Conservation (phyloP, 257 asterid genomes). For the Rubia yunnanensis region DNA sequence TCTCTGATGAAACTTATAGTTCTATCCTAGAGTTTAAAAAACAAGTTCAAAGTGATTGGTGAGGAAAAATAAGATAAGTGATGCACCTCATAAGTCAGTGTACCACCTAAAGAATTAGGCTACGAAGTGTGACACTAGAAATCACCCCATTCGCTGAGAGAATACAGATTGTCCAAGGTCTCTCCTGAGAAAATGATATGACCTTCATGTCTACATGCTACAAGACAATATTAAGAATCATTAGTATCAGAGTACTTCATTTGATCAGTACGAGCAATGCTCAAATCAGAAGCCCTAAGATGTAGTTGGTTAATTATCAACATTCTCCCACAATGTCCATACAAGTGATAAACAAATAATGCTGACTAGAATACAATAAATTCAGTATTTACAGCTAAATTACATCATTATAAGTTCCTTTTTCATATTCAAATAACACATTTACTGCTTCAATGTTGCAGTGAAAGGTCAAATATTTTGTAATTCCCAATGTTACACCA, state of each 20-base stretch:
- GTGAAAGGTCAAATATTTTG: not conserved
- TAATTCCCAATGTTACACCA: not conserved
- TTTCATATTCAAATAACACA: not conserved
- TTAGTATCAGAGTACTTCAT: not conserved
- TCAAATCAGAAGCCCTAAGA: not conserved
- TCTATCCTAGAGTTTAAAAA: not conserved
- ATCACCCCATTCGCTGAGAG: conserved; percentile 74
- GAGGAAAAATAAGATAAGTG: not conserved
- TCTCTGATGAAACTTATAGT: not conserved
- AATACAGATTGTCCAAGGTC: conserved; percentile 77
- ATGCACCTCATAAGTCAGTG: conserved; percentile 73
- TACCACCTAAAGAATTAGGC: conserved; percentile 84
- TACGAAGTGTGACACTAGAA: conserved; percentile 77
- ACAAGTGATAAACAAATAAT: not conserved
- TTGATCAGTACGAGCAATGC: not conserved
- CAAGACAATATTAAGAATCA: conserved; percentile 8
- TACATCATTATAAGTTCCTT: not conserved
- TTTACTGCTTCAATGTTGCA: not conserved
- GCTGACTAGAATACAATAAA: not conserved
- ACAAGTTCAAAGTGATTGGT: not conserved
- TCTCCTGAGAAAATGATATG: conserved; percentile 79
- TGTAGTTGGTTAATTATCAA: not conserved
- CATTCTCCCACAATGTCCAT: not conserved
- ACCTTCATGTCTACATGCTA: conserved; percentile 80
- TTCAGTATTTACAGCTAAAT: not conserved